Evolutionary conservation across 2,329 filamentous ascomycete species (phyloP).

Genomic region (Trichoderma koningiopsis): DNA sequence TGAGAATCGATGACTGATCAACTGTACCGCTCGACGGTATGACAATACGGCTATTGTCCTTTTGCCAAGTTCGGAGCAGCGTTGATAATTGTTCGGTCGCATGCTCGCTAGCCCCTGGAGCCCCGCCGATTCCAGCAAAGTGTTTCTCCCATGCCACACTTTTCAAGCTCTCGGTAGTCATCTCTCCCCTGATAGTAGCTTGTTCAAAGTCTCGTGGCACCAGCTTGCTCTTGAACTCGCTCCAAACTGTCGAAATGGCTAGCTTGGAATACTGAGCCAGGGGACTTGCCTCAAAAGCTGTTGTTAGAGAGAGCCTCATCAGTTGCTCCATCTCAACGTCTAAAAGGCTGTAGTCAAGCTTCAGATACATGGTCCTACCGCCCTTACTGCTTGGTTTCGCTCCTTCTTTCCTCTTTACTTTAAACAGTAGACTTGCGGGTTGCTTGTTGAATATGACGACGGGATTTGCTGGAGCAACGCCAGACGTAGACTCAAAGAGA

Average conservation of each 20-base stretch:
- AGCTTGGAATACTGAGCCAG: conserved; percentile 52
- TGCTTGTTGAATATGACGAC: conserved; percentile 77
- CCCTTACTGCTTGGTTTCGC: conserved; percentile 38
- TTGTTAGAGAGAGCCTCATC: conserved; percentile 47
- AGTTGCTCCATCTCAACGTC: conserved; percentile 69
- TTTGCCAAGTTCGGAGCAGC: conserved; percentile 41
- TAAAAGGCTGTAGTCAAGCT: conserved; percentile 74
- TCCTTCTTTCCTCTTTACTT: conserved; percentile 62
- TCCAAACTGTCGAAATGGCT: conserved; percentile 47
- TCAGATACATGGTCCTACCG: conserved; percentile 62
- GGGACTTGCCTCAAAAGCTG: conserved; percentile 43
- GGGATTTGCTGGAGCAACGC: conserved; percentile 52
- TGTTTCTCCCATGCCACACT: conserved; percentile 51
- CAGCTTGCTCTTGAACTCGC: conserved; percentile 48
- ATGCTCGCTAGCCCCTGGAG: conserved; percentile 41
- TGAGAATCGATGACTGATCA: conserved; percentile 68
- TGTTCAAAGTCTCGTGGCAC: conserved; percentile 57
- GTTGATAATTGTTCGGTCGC: conserved; percentile 33
- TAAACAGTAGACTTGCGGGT: conserved; percentile 79
- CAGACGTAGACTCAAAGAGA: conserved; percentile 66
- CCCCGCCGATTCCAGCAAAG: conserved; percentile 53
- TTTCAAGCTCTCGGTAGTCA: conserved; percentile 53
- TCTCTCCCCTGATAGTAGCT: conserved; percentile 54
- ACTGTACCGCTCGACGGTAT: conserved; percentile 31
- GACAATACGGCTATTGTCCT: conserved; percentile 33